Base-by-base conservation (phyloP, 2,329 filamentous ascomycete genomes). In the Neonectria faginata region DNA sequence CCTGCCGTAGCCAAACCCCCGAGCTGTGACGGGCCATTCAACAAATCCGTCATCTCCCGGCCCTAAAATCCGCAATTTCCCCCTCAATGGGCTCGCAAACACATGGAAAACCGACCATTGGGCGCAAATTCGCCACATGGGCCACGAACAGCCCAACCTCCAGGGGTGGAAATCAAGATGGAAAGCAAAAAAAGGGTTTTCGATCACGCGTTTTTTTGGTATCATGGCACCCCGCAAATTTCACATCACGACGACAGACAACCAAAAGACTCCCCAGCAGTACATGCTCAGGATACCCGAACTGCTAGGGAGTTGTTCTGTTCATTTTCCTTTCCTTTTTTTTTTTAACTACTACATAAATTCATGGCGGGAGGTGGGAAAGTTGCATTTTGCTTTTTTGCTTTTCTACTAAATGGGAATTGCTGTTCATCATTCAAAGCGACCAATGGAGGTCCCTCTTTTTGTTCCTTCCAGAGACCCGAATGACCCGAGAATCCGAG, bases 261-360 rank as follows among this genome's bases (percentile, higher is more conserved):
- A 25, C 5, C 25, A 45, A 27, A 53, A 33, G 33, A 20, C 44
- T 9, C 44, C 54, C 50, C 51, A 33, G 48, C 56, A 64, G 56
- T 58, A 50, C 57, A 51, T 51, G 61, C 61, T 59, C 44, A 64
- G 61, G 61, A 64, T 64, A 64, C 61, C 61, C 61, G 55, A 44
- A 63, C 55, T 63, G 60, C 60, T 50, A 55, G 31, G 60, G 60
- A 59, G 25, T 50, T 25, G 42, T 14, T 45, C 36, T 39, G 36
- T 14, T 52, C 22, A 31, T 33, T 33, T 57, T 48, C 10, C 31
- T 56, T 8, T 1, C 12, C 8, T 14, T 50, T 27, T 50, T 29
- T 57, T 48, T 41, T 53, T 48, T 41, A 53, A 39, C 48, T 57
- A 29, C 29, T 57, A 39, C 29, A 41, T 63, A 59, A 25, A 42